These are phyloP conservation scores for Linum usitatissimum DNA, from an alignment of 345 rosid genomes.

Conservation along the genomic window DNA sequence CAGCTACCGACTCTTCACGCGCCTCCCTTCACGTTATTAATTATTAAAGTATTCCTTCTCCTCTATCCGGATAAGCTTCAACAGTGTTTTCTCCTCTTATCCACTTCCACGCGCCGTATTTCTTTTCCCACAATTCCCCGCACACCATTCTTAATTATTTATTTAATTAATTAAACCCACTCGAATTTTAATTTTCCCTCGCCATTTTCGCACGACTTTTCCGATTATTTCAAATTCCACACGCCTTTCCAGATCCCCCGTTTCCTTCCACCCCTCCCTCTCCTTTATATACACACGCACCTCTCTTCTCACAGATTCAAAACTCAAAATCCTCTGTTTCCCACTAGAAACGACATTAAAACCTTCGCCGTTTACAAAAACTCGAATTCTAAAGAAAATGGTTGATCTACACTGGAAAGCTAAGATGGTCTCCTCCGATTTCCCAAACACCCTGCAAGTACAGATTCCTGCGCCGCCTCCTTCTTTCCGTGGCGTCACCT, in stretches of 20 bases:
- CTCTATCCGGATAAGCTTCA: no score
- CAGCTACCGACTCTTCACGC: no score
- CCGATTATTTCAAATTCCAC: background rate
- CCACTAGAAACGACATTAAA: background rate
- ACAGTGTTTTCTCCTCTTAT: background rate
- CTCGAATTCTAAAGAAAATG: background rate
- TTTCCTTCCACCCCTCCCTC: background rate
- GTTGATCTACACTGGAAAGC: conserved; percentile 5
- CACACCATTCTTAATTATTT: no score
- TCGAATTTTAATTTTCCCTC: background rate
- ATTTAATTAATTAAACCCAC: no score
- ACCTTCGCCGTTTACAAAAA: background rate
- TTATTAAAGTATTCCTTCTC: no score
- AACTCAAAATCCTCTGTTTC: background rate
- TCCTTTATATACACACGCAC: background rate
- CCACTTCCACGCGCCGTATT: background rate
- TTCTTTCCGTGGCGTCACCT: conserved; percentile 11
- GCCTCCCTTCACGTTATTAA: no score
- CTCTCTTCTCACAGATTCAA: background rate
- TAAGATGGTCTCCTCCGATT: conserved; percentile 1
- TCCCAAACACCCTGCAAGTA: conserved; percentile 2
- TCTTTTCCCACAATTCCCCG: no score
- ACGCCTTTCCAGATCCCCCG: conserved; percentile 2
- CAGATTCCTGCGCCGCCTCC: background rate
- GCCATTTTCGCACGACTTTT: background rate